Evolutionary conservation across 2,329 filamentous ascomycete species (phyloP).

Genomic region (Cercospora janseana): DNA sequence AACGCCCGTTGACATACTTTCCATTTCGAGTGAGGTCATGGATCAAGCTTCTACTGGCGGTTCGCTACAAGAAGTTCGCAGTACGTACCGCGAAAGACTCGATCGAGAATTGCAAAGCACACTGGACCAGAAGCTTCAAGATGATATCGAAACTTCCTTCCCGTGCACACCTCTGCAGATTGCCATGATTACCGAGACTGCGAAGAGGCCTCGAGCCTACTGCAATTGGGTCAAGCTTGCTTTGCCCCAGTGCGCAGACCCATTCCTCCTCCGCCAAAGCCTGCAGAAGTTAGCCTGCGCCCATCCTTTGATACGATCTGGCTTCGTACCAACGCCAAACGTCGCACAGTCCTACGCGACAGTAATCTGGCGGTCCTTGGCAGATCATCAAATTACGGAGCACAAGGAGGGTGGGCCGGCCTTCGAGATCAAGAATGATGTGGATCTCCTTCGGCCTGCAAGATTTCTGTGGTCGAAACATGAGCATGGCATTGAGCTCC

Average conservation of each 20-base stretch:
- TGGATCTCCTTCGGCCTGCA: constrained; percentile 59
- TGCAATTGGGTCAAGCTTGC: constrained; percentile 73
- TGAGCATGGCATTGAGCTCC: constrained; percentile 33
- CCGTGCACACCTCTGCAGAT: constrained; percentile 72
- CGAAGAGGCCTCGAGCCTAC: constrained; percentile 60
- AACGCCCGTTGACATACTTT: constrained; percentile 39
- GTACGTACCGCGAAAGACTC: constrained; percentile 14
- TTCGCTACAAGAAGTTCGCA: constrained; percentile 6
- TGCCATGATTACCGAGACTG: constrained; percentile 77
- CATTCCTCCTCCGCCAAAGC: constrained; percentile 37
- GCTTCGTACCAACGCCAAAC: constrained; percentile 59
- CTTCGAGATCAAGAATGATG: constrained; percentile 26
- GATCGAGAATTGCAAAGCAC: constrained; percentile 5
- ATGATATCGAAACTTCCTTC: constrained; percentile 43
- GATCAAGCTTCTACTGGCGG: neutral
- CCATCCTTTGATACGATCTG: constrained; percentile 71
- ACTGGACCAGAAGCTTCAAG: neutral
- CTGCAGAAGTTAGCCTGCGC: constrained; percentile 51
- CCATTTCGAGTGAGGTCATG: neutral
- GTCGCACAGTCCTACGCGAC: constrained; percentile 55
- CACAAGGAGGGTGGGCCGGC: constrained; percentile 20
- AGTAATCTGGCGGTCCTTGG: constrained; percentile 60
- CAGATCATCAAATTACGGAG: constrained; percentile 32
- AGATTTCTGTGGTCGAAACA: constrained; percentile 54
- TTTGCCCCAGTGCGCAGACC: constrained; percentile 40